A percentile compares a stretch with the other conserved stretches of the same genome.
Conservation (phyloP, 805 yeast genomes). For the Candida quercuum region DNA sequence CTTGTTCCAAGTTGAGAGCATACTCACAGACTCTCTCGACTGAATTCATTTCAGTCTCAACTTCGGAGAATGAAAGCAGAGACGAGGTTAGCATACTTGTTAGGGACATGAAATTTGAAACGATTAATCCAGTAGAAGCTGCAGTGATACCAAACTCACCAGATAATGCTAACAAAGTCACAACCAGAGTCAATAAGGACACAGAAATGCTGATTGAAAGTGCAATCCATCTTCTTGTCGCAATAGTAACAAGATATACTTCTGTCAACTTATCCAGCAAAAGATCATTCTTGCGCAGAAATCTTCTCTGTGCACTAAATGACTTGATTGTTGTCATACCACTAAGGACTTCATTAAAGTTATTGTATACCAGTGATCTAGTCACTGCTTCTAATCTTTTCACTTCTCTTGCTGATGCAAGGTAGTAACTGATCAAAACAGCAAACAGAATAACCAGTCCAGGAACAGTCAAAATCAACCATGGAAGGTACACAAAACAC, state of each 20-base stretch:
- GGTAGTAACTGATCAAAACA: conserved; percentile 54
- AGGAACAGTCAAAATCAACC: conserved; percentile 63
- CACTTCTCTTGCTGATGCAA: conserved; percentile 67
- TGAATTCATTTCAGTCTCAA: conserved; percentile 59
- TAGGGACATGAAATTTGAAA: conserved; percentile 53
- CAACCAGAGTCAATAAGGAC: too few relatives aligned
- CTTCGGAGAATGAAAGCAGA: conserved; percentile 57
- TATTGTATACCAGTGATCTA: conserved; percentile 62
- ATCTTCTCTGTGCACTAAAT: conserved; percentile 39
- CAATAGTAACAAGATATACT: conserved; percentile 52
- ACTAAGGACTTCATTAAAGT: conserved; percentile 62
- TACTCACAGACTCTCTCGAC: conserved; percentile 68
- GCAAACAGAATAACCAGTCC: conserved; percentile 41
- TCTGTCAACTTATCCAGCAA: conserved; percentile 60
- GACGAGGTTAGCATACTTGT: conserved; percentile 50
- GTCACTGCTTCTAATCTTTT: conserved; percentile 71
- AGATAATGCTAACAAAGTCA: too few relatives aligned
- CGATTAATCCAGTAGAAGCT: conserved; percentile 59
- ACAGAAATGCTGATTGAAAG: too few relatives aligned
- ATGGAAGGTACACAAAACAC: conserved; percentile 65
- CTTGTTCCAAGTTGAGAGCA: conserved; percentile 59
- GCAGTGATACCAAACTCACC: too few relatives aligned
- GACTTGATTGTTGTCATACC: conserved; percentile 65
- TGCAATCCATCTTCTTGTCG: too few relatives aligned
- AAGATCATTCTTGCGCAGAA: conserved; percentile 37